These are phyloP conservation scores for Pythium volutum DNA, from an alignment of 352 stramenopile species.

Conservation along the genomic window DNA sequence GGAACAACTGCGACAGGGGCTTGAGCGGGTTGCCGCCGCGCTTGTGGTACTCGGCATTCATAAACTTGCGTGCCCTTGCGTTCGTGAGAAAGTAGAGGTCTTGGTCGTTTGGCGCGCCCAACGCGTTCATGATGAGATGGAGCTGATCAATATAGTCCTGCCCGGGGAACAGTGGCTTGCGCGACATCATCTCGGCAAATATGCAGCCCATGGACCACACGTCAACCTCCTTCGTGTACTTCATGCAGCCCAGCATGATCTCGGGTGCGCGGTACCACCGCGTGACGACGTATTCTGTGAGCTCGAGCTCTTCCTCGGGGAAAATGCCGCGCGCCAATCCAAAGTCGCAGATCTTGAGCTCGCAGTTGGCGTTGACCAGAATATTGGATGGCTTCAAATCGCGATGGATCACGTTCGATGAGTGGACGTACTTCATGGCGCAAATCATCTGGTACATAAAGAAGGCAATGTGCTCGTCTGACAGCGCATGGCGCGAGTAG, in stretches of 20 bases:
- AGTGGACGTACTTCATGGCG: conserved; percentile 93
- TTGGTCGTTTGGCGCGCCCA: conserved; percentile 92
- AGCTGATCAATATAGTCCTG: conserved; percentile 94
- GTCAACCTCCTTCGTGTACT: conserved; percentile 87
- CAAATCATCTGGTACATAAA: conserved; percentile 92
- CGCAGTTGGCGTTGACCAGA: conserved; percentile 93
- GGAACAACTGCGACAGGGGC: conserved; percentile 70
- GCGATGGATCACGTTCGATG: conserved; percentile 92
- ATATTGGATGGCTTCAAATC: conserved; percentile 98
- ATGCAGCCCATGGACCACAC: conserved; percentile 98
- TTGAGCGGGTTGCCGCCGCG: conserved; percentile 61
- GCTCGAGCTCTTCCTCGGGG: conserved; percentile 58
- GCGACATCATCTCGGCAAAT: conserved; percentile 97
- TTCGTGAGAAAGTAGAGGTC: conserved; percentile 98
- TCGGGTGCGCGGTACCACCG: conserved; percentile 66
- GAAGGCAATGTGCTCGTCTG: conserved; percentile 85
- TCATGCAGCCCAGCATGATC: conserved; percentile 84
- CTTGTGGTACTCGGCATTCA: conserved; percentile 80
- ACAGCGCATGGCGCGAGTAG: conserved; percentile 83
- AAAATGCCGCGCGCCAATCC: conserved; percentile 87
- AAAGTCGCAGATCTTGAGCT: conserved; percentile 93
- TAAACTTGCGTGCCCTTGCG: conserved; percentile 75
- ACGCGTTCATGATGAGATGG: conserved; percentile 96
- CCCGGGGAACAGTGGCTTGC: conserved; percentile 97
- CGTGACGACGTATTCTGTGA: conserved; percentile 86